A percentile compares a stretch with the other conserved stretches of the same genome.
phyloP scores from a whole-genome alignment of 169 alveolate species.

The Cryptosporidium meleagridis region DNA sequence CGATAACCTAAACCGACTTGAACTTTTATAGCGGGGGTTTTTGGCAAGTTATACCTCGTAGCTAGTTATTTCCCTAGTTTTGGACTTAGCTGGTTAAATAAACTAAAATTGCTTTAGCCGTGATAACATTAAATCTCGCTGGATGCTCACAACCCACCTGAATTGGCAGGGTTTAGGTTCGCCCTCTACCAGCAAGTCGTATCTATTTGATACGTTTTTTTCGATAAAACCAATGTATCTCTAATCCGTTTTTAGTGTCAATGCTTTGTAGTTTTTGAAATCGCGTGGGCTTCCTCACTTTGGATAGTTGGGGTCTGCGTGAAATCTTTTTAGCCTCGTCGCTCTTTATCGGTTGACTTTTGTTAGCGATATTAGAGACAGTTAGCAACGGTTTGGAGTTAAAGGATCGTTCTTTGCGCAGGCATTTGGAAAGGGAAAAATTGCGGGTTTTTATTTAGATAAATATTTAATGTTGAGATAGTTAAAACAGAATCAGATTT shows the following conservation, averaged over 20 bases:
- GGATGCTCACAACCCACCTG: slow-evolving; percentile 73
- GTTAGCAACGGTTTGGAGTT: neutral
- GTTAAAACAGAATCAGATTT: no score
- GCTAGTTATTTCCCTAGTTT: neutral
- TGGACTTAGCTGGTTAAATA: neutral
- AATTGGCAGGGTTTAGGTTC: slow-evolving; percentile 74
- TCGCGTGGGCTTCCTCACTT: neutral
- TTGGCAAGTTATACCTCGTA: slow-evolving; percentile 69
- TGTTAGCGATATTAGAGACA: no score
- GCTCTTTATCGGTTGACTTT: neutral
- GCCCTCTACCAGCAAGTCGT: slow-evolving; percentile 77
- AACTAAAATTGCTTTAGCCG: slow-evolving; percentile 38
- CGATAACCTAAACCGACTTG: slow-evolving; percentile 74
- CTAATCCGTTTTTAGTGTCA: neutral
- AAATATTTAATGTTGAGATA: no score
- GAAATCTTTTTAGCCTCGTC: no score
- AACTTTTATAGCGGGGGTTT: slow-evolving; percentile 11
- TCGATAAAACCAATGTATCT: slow-evolving; percentile 61
- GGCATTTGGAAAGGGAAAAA: neutral
- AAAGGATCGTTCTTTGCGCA: neutral
- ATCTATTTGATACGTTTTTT: slow-evolving; percentile 71
- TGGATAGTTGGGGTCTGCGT: no score
- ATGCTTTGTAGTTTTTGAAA: neutral
- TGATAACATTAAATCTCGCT: slow-evolving; percentile 25
- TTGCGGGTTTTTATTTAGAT: neutral